Evolutionary conservation across 257 asterid species (phyloP).

Genomic region (Haberlea rhodopensis): DNA sequence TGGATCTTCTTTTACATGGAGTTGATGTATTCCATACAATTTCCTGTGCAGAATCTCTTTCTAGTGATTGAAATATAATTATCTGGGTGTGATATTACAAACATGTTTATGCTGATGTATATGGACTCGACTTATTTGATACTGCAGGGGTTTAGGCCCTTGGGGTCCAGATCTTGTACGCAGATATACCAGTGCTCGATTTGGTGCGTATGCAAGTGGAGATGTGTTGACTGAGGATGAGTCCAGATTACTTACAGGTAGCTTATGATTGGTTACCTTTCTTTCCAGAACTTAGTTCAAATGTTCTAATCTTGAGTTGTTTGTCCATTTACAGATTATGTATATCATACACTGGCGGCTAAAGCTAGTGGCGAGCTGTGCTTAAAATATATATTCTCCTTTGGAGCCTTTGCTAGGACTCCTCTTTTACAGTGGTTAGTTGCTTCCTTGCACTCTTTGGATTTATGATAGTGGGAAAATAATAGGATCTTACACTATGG

Average conservation of each 20-base stretch:
- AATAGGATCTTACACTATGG: too few relatives aligned
- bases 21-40: neutral
- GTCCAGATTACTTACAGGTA: slow-evolving; percentile 73
- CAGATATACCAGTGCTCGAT: slow-evolving; percentile 70
- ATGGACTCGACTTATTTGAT: slow-evolving; percentile 20
- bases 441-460: slow-evolving; percentile 9
- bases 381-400: slow-evolving; percentile 72
- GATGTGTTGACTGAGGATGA: slow-evolving; percentile 52
- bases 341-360: slow-evolving; percentile 78
- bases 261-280: neutral
- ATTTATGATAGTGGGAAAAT: neutral
- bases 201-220: slow-evolving; percentile 57
- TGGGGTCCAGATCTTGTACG: slow-evolving; percentile 86
- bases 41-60: neutral
- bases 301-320: slow-evolving; percentile 28
- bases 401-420: slow-evolving; percentile 76
- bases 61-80: neutral
- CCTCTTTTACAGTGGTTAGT: slow-evolving; percentile 70
- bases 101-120: neutral
- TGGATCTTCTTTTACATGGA: slow-evolving; percentile 1
- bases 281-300: neutral
- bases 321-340: slow-evolving; percentile 50
- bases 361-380: slow-evolving; percentile 87
- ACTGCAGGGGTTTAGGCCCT: slow-evolving; percentile 79
- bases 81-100: slow-evolving; percentile 4